Conservation (phyloP, 2,329 filamentous ascomycete genomes). For the Septoria linicola region DNA sequence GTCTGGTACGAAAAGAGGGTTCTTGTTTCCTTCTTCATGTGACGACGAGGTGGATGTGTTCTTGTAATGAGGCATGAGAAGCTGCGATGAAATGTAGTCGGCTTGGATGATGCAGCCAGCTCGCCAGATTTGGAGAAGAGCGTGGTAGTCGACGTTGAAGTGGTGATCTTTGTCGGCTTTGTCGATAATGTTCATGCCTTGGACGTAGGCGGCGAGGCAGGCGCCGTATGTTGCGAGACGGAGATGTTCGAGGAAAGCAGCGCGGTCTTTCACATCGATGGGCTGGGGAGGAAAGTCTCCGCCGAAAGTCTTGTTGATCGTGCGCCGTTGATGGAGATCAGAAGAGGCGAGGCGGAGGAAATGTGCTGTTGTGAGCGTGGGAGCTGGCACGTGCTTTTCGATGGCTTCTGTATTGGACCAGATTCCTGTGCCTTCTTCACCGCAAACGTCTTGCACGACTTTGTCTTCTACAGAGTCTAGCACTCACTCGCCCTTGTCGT, state of each 20-base stretch:
- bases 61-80: conserved; percentile 53
- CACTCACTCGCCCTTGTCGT: conserved; percentile 49
- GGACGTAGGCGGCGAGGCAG: conserved; percentile 62
- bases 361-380: conserved; percentile 64
- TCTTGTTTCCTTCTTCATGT: conserved; percentile 40
- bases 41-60: conserved; percentile 10
- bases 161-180: conserved; percentile 57
- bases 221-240: conserved; percentile 61
- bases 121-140: conserved; percentile 63
- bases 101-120: conserved; percentile 70
- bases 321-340: conserved; percentile 56
- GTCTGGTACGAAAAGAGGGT: conserved; percentile 49
- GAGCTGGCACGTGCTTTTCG: conserved; percentile 60
- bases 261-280: conserved; percentile 37
- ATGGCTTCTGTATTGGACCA: conserved; percentile 66
- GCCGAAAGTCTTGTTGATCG: conserved; percentile 50
- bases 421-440: conserved; percentile 65
- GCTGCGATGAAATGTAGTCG: conserved; percentile 59
- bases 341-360: conserved; percentile 64
- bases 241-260: conserved; percentile 56
- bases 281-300: conserved; percentile 42
- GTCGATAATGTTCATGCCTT: conserved; percentile 65
- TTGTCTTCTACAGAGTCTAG: conserved; percentile 66
- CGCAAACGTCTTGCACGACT: conserved; percentile 67
- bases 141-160: conserved; percentile 58